Conservation (phyloP, 192 early-diverging fungal genomes). For the Phycomyces blakesleeanus region DNA sequence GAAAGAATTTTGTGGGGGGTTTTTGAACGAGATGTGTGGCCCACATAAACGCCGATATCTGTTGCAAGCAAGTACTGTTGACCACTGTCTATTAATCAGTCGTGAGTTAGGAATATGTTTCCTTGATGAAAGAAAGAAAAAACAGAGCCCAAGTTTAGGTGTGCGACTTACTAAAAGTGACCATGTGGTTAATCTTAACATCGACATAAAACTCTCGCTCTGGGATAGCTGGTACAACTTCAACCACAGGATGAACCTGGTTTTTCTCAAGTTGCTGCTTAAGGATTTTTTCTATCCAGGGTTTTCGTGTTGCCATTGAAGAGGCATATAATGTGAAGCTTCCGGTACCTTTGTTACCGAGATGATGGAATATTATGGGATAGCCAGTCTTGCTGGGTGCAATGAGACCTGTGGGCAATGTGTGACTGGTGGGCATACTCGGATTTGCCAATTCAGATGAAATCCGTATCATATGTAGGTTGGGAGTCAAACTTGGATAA, state of each 20-base stretch:
- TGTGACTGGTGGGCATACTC: constrained; percentile 26
- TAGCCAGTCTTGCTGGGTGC: constrained; percentile 48
- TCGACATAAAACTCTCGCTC: constrained; percentile 34
- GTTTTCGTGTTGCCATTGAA: constrained; percentile 65
- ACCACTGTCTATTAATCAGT: constrained; percentile 34
- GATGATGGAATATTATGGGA: constrained; percentile 72
- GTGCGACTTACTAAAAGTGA: constrained; percentile 41
- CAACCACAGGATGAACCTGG: constrained; percentile 46
- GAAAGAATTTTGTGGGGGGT: constrained; percentile 45
- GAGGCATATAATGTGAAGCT: constrained; percentile 70
- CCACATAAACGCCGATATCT: constrained; percentile 77
- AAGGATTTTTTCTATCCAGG: constrained; percentile 83
- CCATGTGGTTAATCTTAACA: constrained; percentile 52
- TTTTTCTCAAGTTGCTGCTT: constrained; percentile 51
- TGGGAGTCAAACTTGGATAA: background rate
- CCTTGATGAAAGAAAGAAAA: too few species aligned
- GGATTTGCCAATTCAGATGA: constrained; percentile 35
- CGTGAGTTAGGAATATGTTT: too few species aligned
- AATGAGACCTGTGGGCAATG: background rate
- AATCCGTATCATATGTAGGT: constrained; percentile 18
- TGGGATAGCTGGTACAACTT: constrained; percentile 45
- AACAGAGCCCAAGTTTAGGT: background rate
- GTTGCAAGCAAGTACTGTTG: constrained; percentile 73
- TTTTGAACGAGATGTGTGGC: constrained; percentile 46
- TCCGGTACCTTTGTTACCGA: constrained; percentile 57